phyloP scores from a whole-genome alignment of 805 yeast genomes.

The Suhomyces vadensis region DNA sequence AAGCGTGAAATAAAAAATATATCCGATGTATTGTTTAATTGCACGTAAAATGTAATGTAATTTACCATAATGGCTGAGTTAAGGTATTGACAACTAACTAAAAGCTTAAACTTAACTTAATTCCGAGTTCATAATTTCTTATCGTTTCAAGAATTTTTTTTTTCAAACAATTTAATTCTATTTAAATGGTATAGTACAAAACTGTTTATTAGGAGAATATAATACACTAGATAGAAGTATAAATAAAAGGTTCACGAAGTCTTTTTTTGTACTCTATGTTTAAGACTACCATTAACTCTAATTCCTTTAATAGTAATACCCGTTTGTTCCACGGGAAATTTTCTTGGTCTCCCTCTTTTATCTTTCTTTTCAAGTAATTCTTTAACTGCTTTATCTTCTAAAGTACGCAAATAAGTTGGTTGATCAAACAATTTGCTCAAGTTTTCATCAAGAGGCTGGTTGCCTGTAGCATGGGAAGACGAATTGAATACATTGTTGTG shows the following conservation, averaged over 20 bases:
- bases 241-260: not conserved
- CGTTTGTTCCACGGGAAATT: conserved; percentile 48
- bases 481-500: conserved; percentile 6
- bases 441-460: conserved; percentile 6
- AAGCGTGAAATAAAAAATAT: no score
- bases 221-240: not conserved
- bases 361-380: conserved; percentile 41
- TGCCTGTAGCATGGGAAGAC: conserved; percentile 1
- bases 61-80: no score
- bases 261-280: conserved; percentile 10
- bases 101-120: no score
- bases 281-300: conserved; percentile 35
- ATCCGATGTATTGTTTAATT: no score
- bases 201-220: not conserved
- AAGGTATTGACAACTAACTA: no score
- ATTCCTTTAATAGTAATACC: conserved; percentile 47
- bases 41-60: no score
- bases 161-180: not conserved
- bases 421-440: conserved; percentile 27
- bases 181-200: not conserved
- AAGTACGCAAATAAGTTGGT: conserved; percentile 29
- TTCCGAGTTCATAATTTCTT: no score
- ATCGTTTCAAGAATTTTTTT: not conserved
- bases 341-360: conserved; percentile 52
- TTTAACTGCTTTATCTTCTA: conserved; percentile 35